Evolutionary conservation across 176 grass and related monocot species (phyloP), one percentile per base, ranked within the genome.

Genomic region (Tillandsia fasciculata): DNA sequence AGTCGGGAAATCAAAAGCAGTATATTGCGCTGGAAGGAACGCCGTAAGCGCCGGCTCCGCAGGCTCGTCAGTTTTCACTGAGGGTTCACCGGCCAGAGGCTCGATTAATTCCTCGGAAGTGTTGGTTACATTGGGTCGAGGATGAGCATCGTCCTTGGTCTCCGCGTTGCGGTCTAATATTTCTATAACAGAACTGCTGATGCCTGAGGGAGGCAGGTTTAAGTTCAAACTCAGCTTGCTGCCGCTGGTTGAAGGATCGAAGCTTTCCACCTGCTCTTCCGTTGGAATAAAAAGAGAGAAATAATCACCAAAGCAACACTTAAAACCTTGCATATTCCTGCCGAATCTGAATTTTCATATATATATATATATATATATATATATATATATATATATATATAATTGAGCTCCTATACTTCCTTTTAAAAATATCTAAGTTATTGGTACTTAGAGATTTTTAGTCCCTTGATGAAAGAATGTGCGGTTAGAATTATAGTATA

Each of bases 201-300:
- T 79, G 61, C 67, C 70, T 76, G 66, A 74, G 28, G 79, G 84
- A 8, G 80, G 68, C 11, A 70, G 68, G 75, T 90, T 97, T 72
- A 81, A 61, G 61, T 90, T 87, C 27, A 61, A 23, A 75, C 48
- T 69, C 64, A 57, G 12, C 13, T 68, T 51, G 49, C 65, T 77
- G 56, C 49, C 17, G 11, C 70, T 65, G 82, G n/a, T 78, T 33
- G 52, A 77, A 72, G 72, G 51, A 64, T 15, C 67, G 65, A 58
- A 58, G 52, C 72, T 64, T 8, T 84, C 74, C 61, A 86, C 83
- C 89, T 89, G 72, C 52, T 67, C 68, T 76, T 26, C 13, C 50
- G 66, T 33, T 68, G 29, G 47, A 49, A 50, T 61, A 22, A 22
- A 7, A 72, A 29, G 22, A 42, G 33, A 6, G 8, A 42, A 42